Base-by-base conservation (phyloP, 1,139 yeast species). In the Pichia sp. region DNA sequence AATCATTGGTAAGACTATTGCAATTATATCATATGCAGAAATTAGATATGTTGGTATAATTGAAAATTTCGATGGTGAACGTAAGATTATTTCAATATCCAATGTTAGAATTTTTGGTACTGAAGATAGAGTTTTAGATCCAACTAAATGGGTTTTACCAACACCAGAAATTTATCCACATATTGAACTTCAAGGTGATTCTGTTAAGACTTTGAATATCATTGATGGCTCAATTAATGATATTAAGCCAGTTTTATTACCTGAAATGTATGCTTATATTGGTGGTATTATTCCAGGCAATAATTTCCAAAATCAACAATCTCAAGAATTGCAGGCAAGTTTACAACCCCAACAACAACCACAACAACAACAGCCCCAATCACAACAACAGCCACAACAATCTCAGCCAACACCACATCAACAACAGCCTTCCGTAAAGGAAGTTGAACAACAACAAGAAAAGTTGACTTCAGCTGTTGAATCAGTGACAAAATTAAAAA, bases 71-170 rank as follows among this genome's bases (percentile, higher is more conserved):
- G 89, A 89, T 63, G 94, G 96, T 22, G 90, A 85, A 49, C 87
- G 86, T 54, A 87, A 96, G 52, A 89, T 97, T 1, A 95, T 92
- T 43, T 84, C 97, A 16, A 74, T 92, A 57, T 76, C 77, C 46
- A 74, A 82, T 42, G 98, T 92, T 40, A 77, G 90, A 51, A 81
- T 90, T 43, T 83, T 82, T 57, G 98, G 98, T 46, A 85, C 97
- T 16, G 98, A 92, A 63, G 97, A 96, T 28, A 78, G 98, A 58
- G 73, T 84, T 57, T 80, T 80, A 31, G 86, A 83, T 62, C 84
- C 87, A 1, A 64, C 73, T 25, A 72, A 76, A 52, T 96, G 87
- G 62, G 81, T 89, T 37, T 76, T 81, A 46, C 87, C 97, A 6
- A 78, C 85, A 16, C 72, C 73, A 36, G 86, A 82, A 42, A 74